These are phyloP conservation scores for Pseudogymnoascus sp. DNA, from an alignment of 2,329 filamentous ascomycete species.

Conservation along the genomic window DNA sequence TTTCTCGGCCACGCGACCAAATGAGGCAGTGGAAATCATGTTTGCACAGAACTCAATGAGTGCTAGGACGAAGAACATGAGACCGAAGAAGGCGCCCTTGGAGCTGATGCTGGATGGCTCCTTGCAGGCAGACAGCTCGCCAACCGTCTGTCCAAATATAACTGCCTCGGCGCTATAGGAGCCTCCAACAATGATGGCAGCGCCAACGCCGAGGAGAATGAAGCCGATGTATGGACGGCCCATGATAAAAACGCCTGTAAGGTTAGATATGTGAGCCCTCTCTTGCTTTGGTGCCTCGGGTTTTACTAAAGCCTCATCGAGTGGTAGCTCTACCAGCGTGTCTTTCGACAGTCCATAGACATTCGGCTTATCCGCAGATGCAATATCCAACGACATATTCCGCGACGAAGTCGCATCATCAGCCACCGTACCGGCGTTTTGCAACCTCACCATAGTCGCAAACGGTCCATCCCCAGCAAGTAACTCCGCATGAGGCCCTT, in stretches of 20 bases:
- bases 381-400: slow-evolving; percentile 5
- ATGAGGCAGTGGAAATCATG: slow-evolving; percentile 44
- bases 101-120: slow-evolving; percentile 18
- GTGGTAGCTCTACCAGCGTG: slow-evolving; percentile 11
- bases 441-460: slow-evolving; percentile 12
- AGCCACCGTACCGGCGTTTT: slow-evolving; percentile 14
- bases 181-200: slow-evolving; percentile 38
- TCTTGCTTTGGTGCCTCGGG: slow-evolving; percentile 12
- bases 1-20: slow-evolving; percentile 52
- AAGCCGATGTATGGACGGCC: slow-evolving; percentile 33
- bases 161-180: slow-evolving; percentile 45
- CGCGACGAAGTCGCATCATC: slow-evolving; percentile 27
- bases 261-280: slow-evolving; percentile 20
- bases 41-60: slow-evolving; percentile 53
- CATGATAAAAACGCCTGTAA: slow-evolving; percentile 17
- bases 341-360: slow-evolving; percentile 16
- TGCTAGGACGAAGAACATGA: slow-evolving; percentile 42
- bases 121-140: slow-evolving; percentile 40
- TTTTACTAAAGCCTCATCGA: slow-evolving; percentile 40
- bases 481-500: slow-evolving; percentile 30
- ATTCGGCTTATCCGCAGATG: neutral
- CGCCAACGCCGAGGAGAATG: slow-evolving; percentile 34
- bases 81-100: slow-evolving; percentile 31
- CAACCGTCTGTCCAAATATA: slow-evolving; percentile 45
- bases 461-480: slow-evolving; percentile 28